phyloP scores from a whole-genome alignment of 352 stramenopile species.

The Globisporangium uncinulatum region DNA sequence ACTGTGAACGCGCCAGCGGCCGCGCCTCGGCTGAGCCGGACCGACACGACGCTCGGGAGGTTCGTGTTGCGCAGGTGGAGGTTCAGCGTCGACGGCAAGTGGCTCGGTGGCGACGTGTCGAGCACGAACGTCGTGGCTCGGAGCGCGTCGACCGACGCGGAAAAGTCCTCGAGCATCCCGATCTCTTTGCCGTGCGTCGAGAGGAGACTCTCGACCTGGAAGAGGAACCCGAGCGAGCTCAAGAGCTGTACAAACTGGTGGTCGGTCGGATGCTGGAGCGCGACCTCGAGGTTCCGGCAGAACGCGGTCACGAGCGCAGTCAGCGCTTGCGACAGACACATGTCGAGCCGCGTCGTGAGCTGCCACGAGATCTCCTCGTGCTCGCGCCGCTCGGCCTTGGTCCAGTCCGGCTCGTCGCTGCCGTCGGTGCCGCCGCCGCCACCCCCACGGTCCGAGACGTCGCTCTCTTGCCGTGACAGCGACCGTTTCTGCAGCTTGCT shows the following conservation, averaged over 20 bases:
- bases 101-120: conserved; percentile 68
- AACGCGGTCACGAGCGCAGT: conserved; percentile 70
- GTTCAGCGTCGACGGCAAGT: conserved; percentile 46
- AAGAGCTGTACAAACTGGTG: conserved; percentile 53
- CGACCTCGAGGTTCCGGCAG: conserved; percentile 81
- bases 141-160: conserved; percentile 73
- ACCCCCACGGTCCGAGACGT: conserved; percentile 23
- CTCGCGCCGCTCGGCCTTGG: conserved; percentile 64
- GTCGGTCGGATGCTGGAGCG: conserved; percentile 74
- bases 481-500: conserved; percentile 81
- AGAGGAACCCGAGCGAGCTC: conserved; percentile 76
- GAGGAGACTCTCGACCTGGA: conserved; percentile 91
- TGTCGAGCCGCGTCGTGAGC: conserved; percentile 77
- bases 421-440: conserved; percentile 5
- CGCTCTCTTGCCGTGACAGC: conserved; percentile 42
- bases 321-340: conserved; percentile 68
- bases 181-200: conserved; percentile 95
- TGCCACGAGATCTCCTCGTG: conserved; percentile 86
- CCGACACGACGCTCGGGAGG: conserved; percentile 47
- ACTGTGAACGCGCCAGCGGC: conserved; percentile 29
- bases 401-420: conserved; percentile 41
- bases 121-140: conserved; percentile 67
- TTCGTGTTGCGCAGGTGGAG: conserved; percentile 78
- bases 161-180: conserved; percentile 94
- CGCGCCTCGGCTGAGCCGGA: too few relatives aligned